Evolutionary conservation across 2,329 filamentous ascomycete genomes (phyloP), one percentile per base, ranked within the genome.

Genomic region (Aspergillus ibericus): DNA sequence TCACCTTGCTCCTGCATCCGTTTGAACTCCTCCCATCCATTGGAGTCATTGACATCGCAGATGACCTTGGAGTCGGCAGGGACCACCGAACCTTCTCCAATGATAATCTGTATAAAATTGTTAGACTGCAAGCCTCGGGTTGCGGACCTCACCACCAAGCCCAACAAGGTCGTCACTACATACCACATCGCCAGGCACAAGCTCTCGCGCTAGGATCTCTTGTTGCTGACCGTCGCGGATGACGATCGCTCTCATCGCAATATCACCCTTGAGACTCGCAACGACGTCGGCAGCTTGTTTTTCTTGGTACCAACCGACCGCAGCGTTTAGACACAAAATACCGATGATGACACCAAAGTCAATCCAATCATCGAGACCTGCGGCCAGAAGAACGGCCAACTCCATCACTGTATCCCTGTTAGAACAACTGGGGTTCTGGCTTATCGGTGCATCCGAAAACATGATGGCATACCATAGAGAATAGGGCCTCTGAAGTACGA

Each of bases 251-350:
- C 85, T 87, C 85, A 91, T 87, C 66, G 89, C 89, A 70, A 92
- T 92, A 69, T 92, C 89, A 75, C 89, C 89, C 78, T 91, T 91
- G 56, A 92, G 80, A 66, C 83, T 87, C 25, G 88, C 88, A 68
- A 91, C 88, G 64, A 91, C 88, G 77, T 92, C 89, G 60, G 88
- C 88, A 64, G 89, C 89, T 76, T 91, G 88, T 78, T 91, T 92
- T 77, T 92, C 89, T 73, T 91, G 89, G 73, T 91, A 91, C 85
- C 88, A 91, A 77, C 89, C 89, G 70, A 91, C 89, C 63, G 87
- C 78, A 59, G 89, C 89, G 77, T 92, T 92, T 62, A 92, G 83
- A 71, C 88, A 75, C 55, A 92, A 78, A 72, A 92, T 92, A 78
- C 85, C 89, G 67, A 89, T 85, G 72, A 92, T 92, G 72, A 92